A percentile compares a stretch with the other conserved stretches of the same genome.
These are phyloP conservation scores for Coemansia pectinata DNA, from an alignment of 192 early-diverging fungal genomes.

Conservation along the genomic window DNA sequence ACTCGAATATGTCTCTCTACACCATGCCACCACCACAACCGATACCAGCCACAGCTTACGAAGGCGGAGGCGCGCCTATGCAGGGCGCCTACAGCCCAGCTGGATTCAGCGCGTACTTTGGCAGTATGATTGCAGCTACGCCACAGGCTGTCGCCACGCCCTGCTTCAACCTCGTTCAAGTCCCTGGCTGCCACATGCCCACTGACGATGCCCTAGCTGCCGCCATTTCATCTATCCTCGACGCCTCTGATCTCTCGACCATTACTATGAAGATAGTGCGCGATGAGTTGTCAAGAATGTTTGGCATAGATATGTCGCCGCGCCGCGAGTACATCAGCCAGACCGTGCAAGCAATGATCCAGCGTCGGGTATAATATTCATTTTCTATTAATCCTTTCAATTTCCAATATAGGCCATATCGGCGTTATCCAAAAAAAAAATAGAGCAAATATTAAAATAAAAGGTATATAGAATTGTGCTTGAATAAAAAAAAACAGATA, in stretches of 20 bases:
- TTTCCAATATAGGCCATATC: too few relatives aligned
- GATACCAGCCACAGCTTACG: not conserved
- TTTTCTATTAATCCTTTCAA: too few relatives aligned
- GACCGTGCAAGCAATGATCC: conserved; percentile 59
- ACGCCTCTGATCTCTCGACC: conserved; percentile 89
- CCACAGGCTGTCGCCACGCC: conserved; percentile 20
- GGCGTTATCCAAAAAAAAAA: too few relatives aligned
- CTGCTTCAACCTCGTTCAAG: conserved; percentile 28
- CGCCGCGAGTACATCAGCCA: conserved; percentile 87
- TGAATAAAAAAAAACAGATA: not conserved
- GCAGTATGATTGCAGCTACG: conserved; percentile 15
- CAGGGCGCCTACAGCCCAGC: conserved; percentile 24
- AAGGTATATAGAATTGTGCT: not conserved
- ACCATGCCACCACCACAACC: not conserved
- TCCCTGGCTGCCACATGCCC: conserved; percentile 23
- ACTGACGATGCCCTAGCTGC: conserved; percentile 55
- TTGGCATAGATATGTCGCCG: conserved; percentile 68
- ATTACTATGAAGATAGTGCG: conserved; percentile 98
- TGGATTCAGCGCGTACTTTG: conserved; percentile 28
- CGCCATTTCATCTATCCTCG: conserved; percentile 75
- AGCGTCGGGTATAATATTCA: not conserved
- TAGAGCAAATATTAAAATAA: too few relatives aligned
- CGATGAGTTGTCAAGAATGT: conserved; percentile 71
- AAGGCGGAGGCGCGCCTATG: not conserved
- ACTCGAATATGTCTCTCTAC: not conserved